Base-by-base conservation (phyloP, 2,329 filamentous ascomycete species). In the Sporothrix euskadiensis region DNA sequence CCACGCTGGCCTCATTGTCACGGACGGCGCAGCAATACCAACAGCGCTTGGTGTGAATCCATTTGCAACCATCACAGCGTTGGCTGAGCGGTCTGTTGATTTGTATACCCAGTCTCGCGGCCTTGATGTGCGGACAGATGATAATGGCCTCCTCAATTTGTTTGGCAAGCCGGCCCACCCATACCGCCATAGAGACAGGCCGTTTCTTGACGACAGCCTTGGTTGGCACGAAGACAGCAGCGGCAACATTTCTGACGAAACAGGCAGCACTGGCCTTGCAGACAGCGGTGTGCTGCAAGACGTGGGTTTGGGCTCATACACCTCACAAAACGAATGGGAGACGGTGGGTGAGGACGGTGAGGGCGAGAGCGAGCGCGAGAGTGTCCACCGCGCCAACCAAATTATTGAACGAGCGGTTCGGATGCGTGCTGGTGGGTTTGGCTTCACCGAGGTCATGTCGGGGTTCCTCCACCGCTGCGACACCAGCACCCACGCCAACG, bases 1-100 rank as follows among this genome's bases (percentile, higher is more conserved):
- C 0, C 82, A 92, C 77, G 68, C 82, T 0, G 90, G 89, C 0
- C 83, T 92, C 1, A 83, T 91, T 22, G 87, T 90, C 41, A 87
- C 87, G 0, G 90, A 92, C 78, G 89, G 83, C 9, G 84, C 90
- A 2, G 81, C 88, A 0, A 85, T 92, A 19, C 90, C 90, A 0
- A 85, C 86, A 8, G 86, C 90, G 0, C 82, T 92, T 1, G 86
- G 89, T 16, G 88, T 89, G 3, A 92, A 92, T 77, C 90, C 90
- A 0, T 86, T 91, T 71, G 90, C 90, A 1, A 92, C 90, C 0
- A 92, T 92, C 75, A 87, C 89, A 0, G 90, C 90, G 2, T 84
- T 93, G 26, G 89, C 90, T 0, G 90, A 92, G 80, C 83, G 90
- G 10, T 87, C 87, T 0, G 85, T 91, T 7, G 86, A 88, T 70